Conservation (phyloP, 768 basidiomycete genomes). For the Boletus reticuloceps region DNA sequence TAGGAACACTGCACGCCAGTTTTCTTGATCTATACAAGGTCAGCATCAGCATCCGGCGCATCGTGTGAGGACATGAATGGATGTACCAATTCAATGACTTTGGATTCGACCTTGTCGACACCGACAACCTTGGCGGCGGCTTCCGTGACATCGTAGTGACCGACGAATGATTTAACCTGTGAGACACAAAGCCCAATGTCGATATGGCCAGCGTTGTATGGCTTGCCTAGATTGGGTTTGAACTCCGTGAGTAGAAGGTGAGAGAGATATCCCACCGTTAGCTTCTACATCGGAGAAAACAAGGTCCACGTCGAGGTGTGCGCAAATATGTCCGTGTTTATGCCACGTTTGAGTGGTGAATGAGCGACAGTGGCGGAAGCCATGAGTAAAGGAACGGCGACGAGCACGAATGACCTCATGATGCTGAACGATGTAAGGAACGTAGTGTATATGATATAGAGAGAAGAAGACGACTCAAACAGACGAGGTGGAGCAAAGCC, state of each 20-base stretch:
- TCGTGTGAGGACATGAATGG: background rate
- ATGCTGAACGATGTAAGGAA: background rate
- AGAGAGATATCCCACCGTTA: conserved; percentile 3
- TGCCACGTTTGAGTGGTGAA: conserved; percentile 7
- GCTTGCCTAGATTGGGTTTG: conserved; percentile 10
- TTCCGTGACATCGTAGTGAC: conserved; percentile 21
- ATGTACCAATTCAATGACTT: conserved; percentile 25
- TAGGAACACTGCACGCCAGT: conserved; percentile 28
- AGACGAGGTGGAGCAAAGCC: background rate
- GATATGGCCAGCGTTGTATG: conserved; percentile 25
- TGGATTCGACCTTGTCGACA: conserved; percentile 16
- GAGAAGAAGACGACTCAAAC: background rate
- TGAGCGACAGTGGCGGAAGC: conserved; percentile 16
- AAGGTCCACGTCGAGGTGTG: conserved; percentile 13
- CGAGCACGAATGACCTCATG: conserved; percentile 18
- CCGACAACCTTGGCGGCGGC: conserved; percentile 24
- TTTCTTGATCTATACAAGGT: conserved; percentile 21
- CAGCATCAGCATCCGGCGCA: background rate
- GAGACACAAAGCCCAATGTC: conserved; percentile 31
- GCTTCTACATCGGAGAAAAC: conserved; percentile 13
- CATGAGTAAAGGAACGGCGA: conserved; percentile 18
- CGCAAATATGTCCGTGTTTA: conserved; percentile 14
- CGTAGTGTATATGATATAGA: background rate
- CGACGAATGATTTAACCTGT: conserved; percentile 22
- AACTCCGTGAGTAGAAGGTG: too few relatives aligned